Conservation (phyloP, 1,284 basidiomycete species). For the Ceratobasidium sp. region DNA sequence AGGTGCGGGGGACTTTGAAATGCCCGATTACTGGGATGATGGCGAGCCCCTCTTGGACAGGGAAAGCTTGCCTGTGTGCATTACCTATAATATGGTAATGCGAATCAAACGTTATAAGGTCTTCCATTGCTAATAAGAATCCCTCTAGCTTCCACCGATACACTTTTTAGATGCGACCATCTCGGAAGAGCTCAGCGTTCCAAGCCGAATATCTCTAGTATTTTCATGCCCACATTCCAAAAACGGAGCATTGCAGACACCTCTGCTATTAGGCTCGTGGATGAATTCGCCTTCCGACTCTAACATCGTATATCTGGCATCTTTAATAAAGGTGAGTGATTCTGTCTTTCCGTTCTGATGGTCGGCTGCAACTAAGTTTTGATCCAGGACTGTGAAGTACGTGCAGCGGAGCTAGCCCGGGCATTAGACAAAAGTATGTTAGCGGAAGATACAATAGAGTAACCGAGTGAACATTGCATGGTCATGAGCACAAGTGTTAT, state of each 20-base stretch:
- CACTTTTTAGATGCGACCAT: slow-evolving; percentile 74
- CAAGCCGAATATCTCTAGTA: slow-evolving; percentile 63
- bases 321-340: slow-evolving; percentile 59
- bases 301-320: slow-evolving; percentile 55
- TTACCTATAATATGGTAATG: slow-evolving; percentile 74
- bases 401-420: slow-evolving; percentile 32
- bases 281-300: slow-evolving; percentile 66
- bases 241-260: slow-evolving; percentile 43
- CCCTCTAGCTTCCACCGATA: slow-evolving; percentile 57
- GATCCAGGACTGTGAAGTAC: slow-evolving; percentile 32
- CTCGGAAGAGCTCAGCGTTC: slow-evolving; percentile 64
- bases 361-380: neutral
- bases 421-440: slow-evolving; percentile 37
- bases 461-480: neutral
- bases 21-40: slow-evolving; percentile 84
- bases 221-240: slow-evolving; percentile 62
- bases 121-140: neutral
- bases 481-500: neutral
- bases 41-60: slow-evolving; percentile 67
- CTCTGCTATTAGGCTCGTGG: slow-evolving; percentile 66
- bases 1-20: slow-evolving; percentile 74
- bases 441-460: slow-evolving; percentile 9
- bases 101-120: neutral
- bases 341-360: no score
- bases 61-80: slow-evolving; percentile 72